Conservation (phyloP, 208 protist genomes). For the Leishmania lainsoni region DNA sequence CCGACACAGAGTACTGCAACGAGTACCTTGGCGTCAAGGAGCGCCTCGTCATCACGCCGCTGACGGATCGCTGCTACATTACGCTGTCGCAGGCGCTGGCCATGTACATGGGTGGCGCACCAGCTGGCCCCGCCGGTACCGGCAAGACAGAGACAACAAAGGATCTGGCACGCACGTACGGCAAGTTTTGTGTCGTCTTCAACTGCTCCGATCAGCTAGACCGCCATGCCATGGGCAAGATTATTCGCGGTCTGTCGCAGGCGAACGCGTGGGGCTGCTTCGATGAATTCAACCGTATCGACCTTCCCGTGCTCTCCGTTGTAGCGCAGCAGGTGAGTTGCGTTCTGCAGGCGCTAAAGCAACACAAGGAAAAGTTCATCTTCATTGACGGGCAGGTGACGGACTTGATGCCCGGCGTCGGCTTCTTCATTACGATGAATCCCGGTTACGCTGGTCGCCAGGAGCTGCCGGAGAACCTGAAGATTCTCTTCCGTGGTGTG, state of each 20-base stretch:
- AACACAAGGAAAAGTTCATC: slow-evolving; percentile 92
- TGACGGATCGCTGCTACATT: neutral
- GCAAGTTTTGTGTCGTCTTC: slow-evolving; percentile 95
- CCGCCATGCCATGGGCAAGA: slow-evolving; percentile 94
- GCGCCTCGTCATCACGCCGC: slow-evolving; percentile 52
- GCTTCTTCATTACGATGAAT: slow-evolving; percentile 99
- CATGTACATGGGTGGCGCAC: slow-evolving; percentile 3
- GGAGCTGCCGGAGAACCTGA: slow-evolving; percentile 98
- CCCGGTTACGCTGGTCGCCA: slow-evolving; percentile 98
- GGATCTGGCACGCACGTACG: slow-evolving; percentile 94
- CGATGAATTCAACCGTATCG: slow-evolving; percentile 96
- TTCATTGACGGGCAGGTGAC: slow-evolving; percentile 94
- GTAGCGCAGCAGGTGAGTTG: slow-evolving; percentile 94
- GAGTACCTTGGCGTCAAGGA: slow-evolving; percentile 96
- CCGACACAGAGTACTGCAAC: slow-evolving; percentile 95
- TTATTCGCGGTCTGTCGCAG: slow-evolving; percentile 94
- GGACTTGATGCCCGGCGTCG: slow-evolving; percentile 91
- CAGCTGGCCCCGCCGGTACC: slow-evolving; percentile 8
- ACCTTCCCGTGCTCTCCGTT: slow-evolving; percentile 94
- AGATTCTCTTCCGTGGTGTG: slow-evolving; percentile 98
- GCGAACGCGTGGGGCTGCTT: slow-evolving; percentile 95
- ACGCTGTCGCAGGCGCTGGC: neutral
- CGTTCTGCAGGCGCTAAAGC: slow-evolving; percentile 92
- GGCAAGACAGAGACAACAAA: slow-evolving; percentile 75
- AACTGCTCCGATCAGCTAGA: slow-evolving; percentile 96